phyloP scores from a whole-genome alignment of 208 protist genomes.

The Leishmania arabica region DNA sequence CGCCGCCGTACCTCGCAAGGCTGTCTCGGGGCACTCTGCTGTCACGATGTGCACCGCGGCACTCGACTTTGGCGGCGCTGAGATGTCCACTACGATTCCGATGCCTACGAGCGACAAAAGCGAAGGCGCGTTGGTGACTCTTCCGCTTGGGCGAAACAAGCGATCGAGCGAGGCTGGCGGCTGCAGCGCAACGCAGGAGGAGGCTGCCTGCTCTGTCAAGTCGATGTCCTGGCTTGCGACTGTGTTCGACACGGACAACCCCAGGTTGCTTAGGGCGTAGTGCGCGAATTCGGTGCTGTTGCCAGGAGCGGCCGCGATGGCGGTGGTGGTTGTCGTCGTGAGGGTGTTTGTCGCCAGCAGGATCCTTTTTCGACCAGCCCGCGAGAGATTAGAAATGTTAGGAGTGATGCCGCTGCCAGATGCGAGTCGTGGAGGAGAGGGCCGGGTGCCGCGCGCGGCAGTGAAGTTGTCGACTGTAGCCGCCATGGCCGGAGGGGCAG shows the following conservation, averaged over 20 bases:
- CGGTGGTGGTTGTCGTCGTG: conserved; percentile 14
- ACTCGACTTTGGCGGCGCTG: conserved; percentile 6
- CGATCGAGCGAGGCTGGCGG: conserved; percentile 1
- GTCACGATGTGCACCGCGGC: neutral
- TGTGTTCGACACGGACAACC: conserved; percentile 16
- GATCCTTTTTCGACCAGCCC: conserved; percentile 4
- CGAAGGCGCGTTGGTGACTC: conserved; percentile 6
- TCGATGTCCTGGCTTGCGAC: conserved; percentile 9
- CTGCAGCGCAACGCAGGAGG: conserved; percentile 7
- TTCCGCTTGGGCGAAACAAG: conserved; percentile 11
- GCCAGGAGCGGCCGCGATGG: conserved; percentile 3
- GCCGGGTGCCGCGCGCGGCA: neutral
- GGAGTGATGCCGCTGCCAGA: conserved; percentile 1
- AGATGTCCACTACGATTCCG: neutral
- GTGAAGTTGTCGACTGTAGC: neutral
- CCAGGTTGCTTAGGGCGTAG: conserved; percentile 22
- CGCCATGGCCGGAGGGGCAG: neutral
- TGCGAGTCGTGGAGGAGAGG: neutral
- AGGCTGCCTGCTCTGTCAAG: conserved; percentile 10
- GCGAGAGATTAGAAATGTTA: conserved; percentile 6
- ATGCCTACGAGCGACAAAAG: conserved; percentile 18
- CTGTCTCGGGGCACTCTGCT: neutral
- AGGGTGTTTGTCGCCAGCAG: conserved; percentile 13
- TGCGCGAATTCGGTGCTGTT: conserved; percentile 20
- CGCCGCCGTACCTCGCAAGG: neutral